Conservation (phyloP, 768 basidiomycete species). For the Lyophyllum semitale region DNA sequence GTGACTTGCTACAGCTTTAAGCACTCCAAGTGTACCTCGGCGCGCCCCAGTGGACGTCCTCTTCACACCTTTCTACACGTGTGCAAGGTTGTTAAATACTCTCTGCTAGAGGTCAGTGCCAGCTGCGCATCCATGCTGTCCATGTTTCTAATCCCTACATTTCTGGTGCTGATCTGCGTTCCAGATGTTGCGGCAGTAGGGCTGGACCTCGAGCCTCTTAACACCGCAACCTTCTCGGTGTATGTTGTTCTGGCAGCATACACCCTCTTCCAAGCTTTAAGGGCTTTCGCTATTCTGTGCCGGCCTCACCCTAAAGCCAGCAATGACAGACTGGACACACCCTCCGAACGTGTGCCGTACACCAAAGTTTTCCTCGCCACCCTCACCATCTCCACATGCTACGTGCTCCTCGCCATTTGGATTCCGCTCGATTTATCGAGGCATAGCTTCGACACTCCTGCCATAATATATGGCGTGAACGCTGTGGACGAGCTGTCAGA, state of each 20-base stretch:
- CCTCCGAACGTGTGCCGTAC: constrained; percentile 1
- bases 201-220: not conserved
- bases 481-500: constrained; percentile 6
- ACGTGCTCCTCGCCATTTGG: constrained; percentile 4
- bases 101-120: not conserved
- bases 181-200: not conserved
- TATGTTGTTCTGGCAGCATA: constrained; percentile 4
- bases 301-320: not conserved
- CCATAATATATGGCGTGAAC: not conserved
- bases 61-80: not conserved
- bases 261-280: constrained; percentile 1
- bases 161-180: not conserved
- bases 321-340: not conserved
- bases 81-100: not conserved
- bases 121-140: not conserved
- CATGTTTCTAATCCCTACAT: not conserved
- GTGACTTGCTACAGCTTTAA: no score
- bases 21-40: no score
- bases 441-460: not conserved
- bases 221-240: constrained; percentile 4
- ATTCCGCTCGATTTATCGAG: constrained; percentile 3
- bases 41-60: no score
- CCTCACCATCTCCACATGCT: not conserved
- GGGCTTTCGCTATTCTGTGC: not conserved
- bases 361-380: constrained; percentile 3